These are phyloP conservation scores for Fraxinus paxiana DNA, from an alignment of 305 asterid genomes.

Conservation along the genomic window DNA sequence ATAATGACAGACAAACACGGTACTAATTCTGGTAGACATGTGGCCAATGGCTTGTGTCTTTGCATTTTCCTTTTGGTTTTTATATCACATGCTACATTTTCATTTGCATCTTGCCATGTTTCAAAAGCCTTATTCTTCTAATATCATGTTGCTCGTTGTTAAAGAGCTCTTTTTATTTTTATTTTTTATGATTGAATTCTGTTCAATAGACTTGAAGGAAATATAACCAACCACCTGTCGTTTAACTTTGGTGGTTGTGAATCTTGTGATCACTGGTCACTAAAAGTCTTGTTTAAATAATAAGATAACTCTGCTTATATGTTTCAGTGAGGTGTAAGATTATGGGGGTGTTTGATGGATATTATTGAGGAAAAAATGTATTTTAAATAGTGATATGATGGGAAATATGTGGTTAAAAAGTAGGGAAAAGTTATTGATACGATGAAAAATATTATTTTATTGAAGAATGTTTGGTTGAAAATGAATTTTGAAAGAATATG, in stretches of 20 bases:
- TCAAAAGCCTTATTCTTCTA: not conserved
- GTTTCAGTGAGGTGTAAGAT: not conserved
- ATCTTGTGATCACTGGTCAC: not conserved
- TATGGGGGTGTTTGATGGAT: not conserved
- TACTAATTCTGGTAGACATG: slow-evolving; percentile 29
- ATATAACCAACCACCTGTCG: not conserved
- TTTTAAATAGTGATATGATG: too few relatives aligned
- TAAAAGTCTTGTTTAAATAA: not conserved
- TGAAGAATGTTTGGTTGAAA: too few relatives aligned
- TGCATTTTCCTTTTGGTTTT: not conserved
- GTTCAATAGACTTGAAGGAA: not conserved
- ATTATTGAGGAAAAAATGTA: too few relatives aligned
- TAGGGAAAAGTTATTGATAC: too few relatives aligned
- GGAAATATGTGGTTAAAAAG: too few relatives aligned
- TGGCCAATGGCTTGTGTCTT: slow-evolving; percentile 18
- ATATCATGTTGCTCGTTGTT: not conserved
- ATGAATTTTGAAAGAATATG: too few relatives aligned
- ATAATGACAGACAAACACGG: slow-evolving; percentile 85
- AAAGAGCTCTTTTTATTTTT: not conserved
- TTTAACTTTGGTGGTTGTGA: not conserved
- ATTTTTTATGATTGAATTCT: not conserved
- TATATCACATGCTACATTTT: not conserved
- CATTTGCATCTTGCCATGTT: not conserved
- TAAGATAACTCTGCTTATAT: not conserved
- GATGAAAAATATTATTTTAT: too few relatives aligned